Base-by-base conservation (phyloP, 441 rosid genomes). In the Croton setiger region DNA sequence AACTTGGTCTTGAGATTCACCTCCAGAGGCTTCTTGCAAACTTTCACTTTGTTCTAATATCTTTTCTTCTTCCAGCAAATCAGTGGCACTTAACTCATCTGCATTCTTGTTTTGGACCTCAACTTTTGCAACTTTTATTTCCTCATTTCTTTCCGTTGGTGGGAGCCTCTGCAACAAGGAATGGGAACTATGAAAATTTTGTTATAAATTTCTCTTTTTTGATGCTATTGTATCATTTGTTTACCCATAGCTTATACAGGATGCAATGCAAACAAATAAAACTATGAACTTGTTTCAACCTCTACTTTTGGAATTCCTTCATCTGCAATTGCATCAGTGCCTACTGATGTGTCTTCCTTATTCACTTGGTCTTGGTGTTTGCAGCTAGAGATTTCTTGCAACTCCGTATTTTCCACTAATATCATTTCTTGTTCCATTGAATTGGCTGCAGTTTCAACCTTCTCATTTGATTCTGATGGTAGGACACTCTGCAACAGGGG, bases 361-460 rank as follows among this genome's bases (percentile, higher is more conserved):
- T 74, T 37, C 57, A 41, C 49, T 51, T 64, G 71, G 63, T 76
- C 81, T 70, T 67, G 66, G 47, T 72, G 47, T 74, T 76, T 69
- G 44, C 53, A 21, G n/a, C 70, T 57, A 31, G 73, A 64, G 69
- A 60, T 62, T 33, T 62, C 13, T 5, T 48, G 60, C 36, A 54
- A 57, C 61, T 74, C 63, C 63, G 57, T 35, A 3, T 31, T 15
- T 66, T 71, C 63, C 52, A 39, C 27, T 65, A 52, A 56, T 51
- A 15, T 27, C 20, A 68, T 72, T 67, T 69, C 75, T 67, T 77
- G 56, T 6, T 70, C 74, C 69, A 62, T 2, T 14, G 61, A 64
- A 47, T 23, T 64, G 35, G 14, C 41, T 6, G 72, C 48, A 67
- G 60, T 39, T 39, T 39, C 43, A 39, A 39, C 10, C 43, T 39